Percentiles rank a stretch among this genome's conserved stretches.
Conservation (phyloP, 179 eudicot genomes). For the Spergularia azorica region DNA sequence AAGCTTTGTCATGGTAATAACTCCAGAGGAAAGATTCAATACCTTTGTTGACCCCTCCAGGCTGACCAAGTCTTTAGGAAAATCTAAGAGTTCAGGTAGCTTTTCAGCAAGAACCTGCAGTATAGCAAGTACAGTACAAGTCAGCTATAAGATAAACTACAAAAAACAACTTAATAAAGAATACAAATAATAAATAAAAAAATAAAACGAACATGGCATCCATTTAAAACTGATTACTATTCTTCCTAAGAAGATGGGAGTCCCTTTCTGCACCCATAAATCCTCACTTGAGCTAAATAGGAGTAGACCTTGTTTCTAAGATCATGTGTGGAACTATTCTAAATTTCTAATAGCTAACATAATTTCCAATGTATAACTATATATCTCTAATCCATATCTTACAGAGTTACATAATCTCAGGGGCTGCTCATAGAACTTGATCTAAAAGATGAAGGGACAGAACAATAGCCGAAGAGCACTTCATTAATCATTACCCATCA, state of each 20-base stretch:
- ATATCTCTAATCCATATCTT: no score
- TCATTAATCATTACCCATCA: background rate
- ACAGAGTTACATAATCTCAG: no score
- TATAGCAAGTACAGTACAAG: slow-evolving; percentile 18
- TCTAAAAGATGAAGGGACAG: background rate
- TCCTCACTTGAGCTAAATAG: no score
- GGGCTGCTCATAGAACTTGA: background rate
- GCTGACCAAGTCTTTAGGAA: slow-evolving; percentile 66
- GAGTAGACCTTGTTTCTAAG: no score
- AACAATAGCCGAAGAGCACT: background rate
- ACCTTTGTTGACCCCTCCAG: slow-evolving; percentile 90
- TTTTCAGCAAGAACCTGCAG: slow-evolving; percentile 80
- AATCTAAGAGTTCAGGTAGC: slow-evolving; percentile 83
- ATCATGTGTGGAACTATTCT: no score
- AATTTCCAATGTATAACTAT: no score
- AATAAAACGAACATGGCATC: no score
- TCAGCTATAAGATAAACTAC: background rate
- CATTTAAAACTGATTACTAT: no score
- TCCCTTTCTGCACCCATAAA: no score
- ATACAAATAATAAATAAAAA: background rate
- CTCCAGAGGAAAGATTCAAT: background rate
- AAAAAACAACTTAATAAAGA: background rate
- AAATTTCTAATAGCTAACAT: no score
- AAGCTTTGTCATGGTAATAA: slow-evolving; percentile 5
- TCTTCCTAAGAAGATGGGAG: no score